Evolutionary conservation across 371 early-diverging fungal species (phyloP).

Genomic region (Nematocida homosporus): DNA sequence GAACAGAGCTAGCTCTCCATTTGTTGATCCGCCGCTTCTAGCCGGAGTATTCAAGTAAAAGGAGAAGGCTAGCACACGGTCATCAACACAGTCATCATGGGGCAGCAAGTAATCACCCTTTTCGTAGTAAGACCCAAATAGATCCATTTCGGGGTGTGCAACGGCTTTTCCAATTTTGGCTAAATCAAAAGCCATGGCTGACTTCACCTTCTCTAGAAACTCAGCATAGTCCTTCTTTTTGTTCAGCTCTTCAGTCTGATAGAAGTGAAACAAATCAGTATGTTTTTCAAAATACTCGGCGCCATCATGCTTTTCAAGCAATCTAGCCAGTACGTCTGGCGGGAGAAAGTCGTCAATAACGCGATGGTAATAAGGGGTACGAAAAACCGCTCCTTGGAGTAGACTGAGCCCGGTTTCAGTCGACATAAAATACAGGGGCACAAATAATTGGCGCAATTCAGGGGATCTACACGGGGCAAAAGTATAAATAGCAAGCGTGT

Average conservation of each 20-base stretch:
- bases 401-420: background rate
- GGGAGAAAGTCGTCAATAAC: slow-evolving; percentile 52
- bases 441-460: slow-evolving; percentile 1
- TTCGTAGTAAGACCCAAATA: slow-evolving; percentile 66
- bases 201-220: slow-evolving; percentile 54
- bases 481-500: slow-evolving; percentile 42
- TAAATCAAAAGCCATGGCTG: slow-evolving; percentile 5
- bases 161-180: slow-evolving; percentile 26
- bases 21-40: background rate
- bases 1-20: slow-evolving; percentile 63
- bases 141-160: slow-evolving; percentile 30
- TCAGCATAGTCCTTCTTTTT: slow-evolving; percentile 31
- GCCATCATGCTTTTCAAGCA: background rate
- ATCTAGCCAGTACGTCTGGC: slow-evolving; percentile 9
- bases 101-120: slow-evolving; percentile 65
- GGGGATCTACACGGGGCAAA: slow-evolving; percentile 20
- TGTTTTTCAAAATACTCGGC: slow-evolving; percentile 53
- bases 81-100: slow-evolving; percentile 67
- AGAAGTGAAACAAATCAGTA: slow-evolving; percentile 66
- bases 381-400: background rate
- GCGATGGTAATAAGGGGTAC: slow-evolving; percentile 44
- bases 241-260: slow-evolving; percentile 65
- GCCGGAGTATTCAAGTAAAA: slow-evolving; percentile 59
- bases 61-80: slow-evolving; percentile 65
- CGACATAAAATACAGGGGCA: no score